Base-by-base conservation (phyloP, 306 rosid species). In the Cucurbita pepo region DNA sequence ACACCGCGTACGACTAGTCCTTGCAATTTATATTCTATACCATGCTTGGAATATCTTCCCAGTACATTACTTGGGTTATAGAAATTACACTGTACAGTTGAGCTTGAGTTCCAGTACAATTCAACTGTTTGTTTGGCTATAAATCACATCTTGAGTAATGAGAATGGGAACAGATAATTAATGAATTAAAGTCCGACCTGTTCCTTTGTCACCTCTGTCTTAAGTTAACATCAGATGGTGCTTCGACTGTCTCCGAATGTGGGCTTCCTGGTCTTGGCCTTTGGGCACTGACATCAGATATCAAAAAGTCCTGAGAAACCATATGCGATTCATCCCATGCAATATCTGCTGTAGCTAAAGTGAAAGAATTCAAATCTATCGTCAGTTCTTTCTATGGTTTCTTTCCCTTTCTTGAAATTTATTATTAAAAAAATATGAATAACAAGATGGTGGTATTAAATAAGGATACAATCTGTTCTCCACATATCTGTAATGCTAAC, bases 401-500 rank as follows among this genome's bases (percentile, higher is more conserved):
- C 8, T 21, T 8, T 8, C 9, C 5, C 6, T n/a, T 19, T 36
- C 43, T 21, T 65, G 4, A 73, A 36, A 43, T 18, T 47, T 57
- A 55, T 40, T 10, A 8, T 50, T 50, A 50, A 50, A n/a, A 25
- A 64, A 55, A 15, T 15, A 53, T 12, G 67, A 66, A 50, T 65
- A 4, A 6, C 10, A 43, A 9, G 21, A 67, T 6, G 21, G 56
- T 54, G 13, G 59, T 74, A 75, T 54, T 34, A 65, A 80, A 79
- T 72, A 58, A 69, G 92, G 91, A 91, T 95, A 95, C 99, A 80
- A 50, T 95, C 99, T 56, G 94, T 84, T 86, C 85, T 86, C 99
- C 99, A 95, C 88, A 91, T 91, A 67, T 95, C 96, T 69, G 99
- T 95, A 76, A 95, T 95, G 88, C 99, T 95, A 78, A 88, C 86